These are phyloP conservation scores for Halenospora varia DNA, from an alignment of 495 filamentous ascomycete species.

Conservation along the genomic window DNA sequence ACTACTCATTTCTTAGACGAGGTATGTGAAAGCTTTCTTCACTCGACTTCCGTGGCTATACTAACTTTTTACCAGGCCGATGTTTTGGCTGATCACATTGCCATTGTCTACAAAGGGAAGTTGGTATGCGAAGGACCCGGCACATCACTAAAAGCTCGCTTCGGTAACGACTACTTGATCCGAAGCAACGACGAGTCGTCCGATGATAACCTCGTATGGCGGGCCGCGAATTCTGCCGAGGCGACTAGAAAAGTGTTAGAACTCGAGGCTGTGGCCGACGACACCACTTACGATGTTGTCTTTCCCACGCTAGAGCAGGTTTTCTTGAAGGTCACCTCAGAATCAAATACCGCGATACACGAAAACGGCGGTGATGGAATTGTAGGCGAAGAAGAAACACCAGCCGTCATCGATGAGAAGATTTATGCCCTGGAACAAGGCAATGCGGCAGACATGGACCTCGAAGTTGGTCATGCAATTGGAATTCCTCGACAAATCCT, in stretches of 20 bases:
- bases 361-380: conserved; percentile 21
- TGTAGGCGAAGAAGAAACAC: conserved; percentile 16
- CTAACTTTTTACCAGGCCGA: conserved; percentile 23
- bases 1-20: conserved; percentile 41
- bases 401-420: conserved; percentile 16
- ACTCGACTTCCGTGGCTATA: background rate
- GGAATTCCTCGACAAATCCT: conserved; percentile 15
- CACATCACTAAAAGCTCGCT: conserved; percentile 27
- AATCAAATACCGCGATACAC: conserved; percentile 15
- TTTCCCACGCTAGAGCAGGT: conserved; percentile 24
- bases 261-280: conserved; percentile 17
- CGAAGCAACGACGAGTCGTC: conserved; percentile 11
- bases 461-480: conserved; percentile 21
- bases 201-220: conserved; percentile 15
- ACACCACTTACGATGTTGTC: conserved; percentile 13
- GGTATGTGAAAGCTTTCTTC: conserved; percentile 2
- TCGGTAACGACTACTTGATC: conserved; percentile 18
- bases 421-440: conserved; percentile 15
- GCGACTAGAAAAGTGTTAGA: conserved; percentile 23
- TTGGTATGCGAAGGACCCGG: conserved; percentile 29
- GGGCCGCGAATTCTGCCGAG: conserved; percentile 16
- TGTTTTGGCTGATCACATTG: conserved; percentile 32
- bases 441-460: conserved; percentile 12
- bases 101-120: conserved; percentile 32
- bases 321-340: conserved; percentile 21